Percentiles rank a stretch among this genome's conserved stretches.
These are phyloP conservation scores for Austroboletus rostrupii DNA, from an alignment of 1,284 basidiomycete genomes.

Conservation along the genomic window DNA sequence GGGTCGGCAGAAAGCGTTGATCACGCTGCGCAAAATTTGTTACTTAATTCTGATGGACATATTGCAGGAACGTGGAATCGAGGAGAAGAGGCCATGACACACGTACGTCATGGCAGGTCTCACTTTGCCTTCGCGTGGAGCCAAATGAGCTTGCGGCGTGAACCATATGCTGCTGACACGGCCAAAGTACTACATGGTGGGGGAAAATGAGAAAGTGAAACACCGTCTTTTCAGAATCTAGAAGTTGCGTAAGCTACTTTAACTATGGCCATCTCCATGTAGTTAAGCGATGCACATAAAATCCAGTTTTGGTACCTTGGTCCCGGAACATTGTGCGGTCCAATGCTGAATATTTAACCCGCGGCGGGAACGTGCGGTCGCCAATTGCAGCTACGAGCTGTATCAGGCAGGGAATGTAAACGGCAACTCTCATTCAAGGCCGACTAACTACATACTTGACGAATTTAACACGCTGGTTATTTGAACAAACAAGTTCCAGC, in stretches of 20 bases:
- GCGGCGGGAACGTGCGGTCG: neutral
- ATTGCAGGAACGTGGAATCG: constrained; percentile 1
- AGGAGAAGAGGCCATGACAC: neutral
- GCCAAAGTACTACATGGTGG: neutral
- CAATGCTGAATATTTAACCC: neutral
- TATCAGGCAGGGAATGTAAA: too few relatives aligned
- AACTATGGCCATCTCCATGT: neutral
- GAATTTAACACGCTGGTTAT: too few relatives aligned
- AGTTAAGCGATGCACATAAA: neutral
- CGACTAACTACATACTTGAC: too few relatives aligned
- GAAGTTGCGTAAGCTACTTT: constrained; percentile 12
- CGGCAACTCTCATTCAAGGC: too few relatives aligned
- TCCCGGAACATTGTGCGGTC: neutral
- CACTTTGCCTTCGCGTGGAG: constrained; percentile 11
- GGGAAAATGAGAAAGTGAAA: constrained; percentile 14
- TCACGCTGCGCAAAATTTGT: neutral
- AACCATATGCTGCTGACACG: neutral
- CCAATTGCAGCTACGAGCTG: neutral
- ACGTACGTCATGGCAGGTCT: constrained; percentile 12
- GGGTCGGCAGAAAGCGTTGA: neutral
- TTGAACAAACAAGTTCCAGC: too few relatives aligned
- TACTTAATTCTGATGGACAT: constrained; percentile 1
- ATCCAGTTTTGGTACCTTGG: neutral
- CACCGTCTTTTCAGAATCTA: constrained; percentile 6
- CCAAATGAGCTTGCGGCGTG: neutral